Evolutionary conservation across 192 early-diverging fungal genomes (phyloP).

Genomic region (Rhizophlyctis rosea): DNA sequence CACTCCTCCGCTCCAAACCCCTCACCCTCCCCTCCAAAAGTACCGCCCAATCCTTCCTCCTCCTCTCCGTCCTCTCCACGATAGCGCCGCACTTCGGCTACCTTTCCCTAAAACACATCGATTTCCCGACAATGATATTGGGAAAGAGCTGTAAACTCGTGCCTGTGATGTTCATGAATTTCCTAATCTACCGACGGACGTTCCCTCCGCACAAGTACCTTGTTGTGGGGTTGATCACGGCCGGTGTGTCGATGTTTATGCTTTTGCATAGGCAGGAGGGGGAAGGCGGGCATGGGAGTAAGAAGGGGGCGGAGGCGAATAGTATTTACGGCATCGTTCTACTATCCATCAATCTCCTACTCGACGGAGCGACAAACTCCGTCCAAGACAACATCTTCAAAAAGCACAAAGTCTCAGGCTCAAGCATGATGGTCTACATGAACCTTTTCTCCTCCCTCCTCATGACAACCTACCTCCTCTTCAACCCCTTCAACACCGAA

Average conservation of each 20-base stretch:
- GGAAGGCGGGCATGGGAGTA: conserved; percentile 33
- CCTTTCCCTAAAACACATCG: conserved; percentile 86
- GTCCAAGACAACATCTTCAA: conserved; percentile 94
- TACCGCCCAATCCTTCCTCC: conserved; percentile 60
- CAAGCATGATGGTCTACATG: conserved; percentile 98
- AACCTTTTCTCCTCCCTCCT: conserved; percentile 75
- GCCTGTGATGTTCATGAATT: conserved; percentile 95
- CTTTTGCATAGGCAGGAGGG: conserved; percentile 60
- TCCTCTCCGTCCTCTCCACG: conserved; percentile 72
- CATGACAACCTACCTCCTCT: conserved; percentile 67
- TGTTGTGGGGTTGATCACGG: conserved; percentile 82
- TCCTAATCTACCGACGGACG: conserved; percentile 80
- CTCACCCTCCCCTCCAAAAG: conserved; percentile 26
- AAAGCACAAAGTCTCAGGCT: conserved; percentile 74
- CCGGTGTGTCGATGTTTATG: conserved; percentile 93
- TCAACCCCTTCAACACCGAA: conserved; percentile 77
- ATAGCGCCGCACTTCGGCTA: conserved; percentile 89
- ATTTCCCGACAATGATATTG: conserved; percentile 96
- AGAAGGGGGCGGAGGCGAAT: conserved; percentile 48
- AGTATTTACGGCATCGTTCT: conserved; percentile 80
- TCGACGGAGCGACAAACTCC: conserved; percentile 95
- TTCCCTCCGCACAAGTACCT: conserved; percentile 88
- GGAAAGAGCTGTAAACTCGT: conserved; percentile 96
- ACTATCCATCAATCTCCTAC: conserved; percentile 76
- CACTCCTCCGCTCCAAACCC: conserved; percentile 50